A percentile compares a stretch with the other conserved stretches of the same genome.
Evolutionary conservation across 1,139 yeast species (phyloP).

Genomic region (Blastobotrys buckinghamii): DNA sequence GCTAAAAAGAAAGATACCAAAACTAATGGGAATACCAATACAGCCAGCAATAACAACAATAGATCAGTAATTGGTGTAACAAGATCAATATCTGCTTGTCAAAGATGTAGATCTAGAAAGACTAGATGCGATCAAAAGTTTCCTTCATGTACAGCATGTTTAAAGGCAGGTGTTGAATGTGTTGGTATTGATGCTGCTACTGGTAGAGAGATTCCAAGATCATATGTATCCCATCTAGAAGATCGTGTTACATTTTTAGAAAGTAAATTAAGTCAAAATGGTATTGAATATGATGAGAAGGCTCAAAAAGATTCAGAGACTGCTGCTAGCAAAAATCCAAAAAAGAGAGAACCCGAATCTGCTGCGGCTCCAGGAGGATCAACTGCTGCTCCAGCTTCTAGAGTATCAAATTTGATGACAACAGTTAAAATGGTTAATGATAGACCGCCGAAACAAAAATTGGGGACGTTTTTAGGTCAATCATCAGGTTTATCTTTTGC

Average conservation of each 20-base stretch:
- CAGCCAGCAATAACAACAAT: background rate
- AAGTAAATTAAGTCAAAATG: conserved; percentile 36
- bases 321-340: conserved; percentile 11
- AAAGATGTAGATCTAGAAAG: conserved; percentile 72
- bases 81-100: conserved; percentile 63
- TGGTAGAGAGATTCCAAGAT: conserved; percentile 78
- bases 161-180: conserved; percentile 63
- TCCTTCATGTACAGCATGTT: conserved; percentile 72
- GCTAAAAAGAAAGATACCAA: conserved; percentile 1
- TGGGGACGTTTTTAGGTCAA: conserved; percentile 41
- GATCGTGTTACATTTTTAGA: conserved; percentile 56
- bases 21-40: background rate
- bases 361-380: conserved; percentile 12
- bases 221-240: conserved; percentile 71
- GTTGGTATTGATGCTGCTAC: conserved; percentile 84
- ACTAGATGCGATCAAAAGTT: conserved; percentile 78
- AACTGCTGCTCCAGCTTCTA: conserved; percentile 14
- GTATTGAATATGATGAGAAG: conserved; percentile 12
- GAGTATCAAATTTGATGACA: conserved; percentile 25
- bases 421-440: conserved; percentile 28
- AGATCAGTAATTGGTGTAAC: conserved; percentile 19
- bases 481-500: conserved; percentile 68
- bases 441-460: conserved; percentile 20
- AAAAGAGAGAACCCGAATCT: conserved; percentile 8
- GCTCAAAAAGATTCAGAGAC: conserved; percentile 9